Conservation (phyloP, 1,284 basidiomycete species). For the Mycosarcoma maydis region DNA sequence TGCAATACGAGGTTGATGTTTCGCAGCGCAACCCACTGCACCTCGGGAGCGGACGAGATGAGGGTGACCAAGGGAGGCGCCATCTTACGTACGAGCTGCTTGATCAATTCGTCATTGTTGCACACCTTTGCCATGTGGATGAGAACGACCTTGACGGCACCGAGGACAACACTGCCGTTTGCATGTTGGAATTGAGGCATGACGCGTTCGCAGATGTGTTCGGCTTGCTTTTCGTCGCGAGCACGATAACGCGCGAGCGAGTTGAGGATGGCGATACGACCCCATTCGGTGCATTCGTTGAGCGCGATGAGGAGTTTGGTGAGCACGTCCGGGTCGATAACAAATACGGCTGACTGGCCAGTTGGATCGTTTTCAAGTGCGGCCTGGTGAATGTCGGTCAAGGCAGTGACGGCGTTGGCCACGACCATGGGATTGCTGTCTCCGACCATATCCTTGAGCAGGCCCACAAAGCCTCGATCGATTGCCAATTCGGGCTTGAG, state of each 20-base stretch:
- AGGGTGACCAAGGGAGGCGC: slow-evolving; percentile 85
- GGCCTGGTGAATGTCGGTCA: slow-evolving; percentile 87
- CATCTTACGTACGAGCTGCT: slow-evolving; percentile 92
- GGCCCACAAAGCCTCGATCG: slow-evolving; percentile 92
- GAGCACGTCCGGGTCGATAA: slow-evolving; percentile 81
- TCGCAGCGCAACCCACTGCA: slow-evolving; percentile 96
- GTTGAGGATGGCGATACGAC: slow-evolving; percentile 88
- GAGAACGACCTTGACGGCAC: slow-evolving; percentile 97
- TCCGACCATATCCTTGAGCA: slow-evolving; percentile 83
- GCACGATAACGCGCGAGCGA: slow-evolving; percentile 85
- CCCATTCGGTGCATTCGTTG: slow-evolving; percentile 99
- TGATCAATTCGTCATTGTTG: slow-evolving; percentile 83
- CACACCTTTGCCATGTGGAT: slow-evolving; percentile 70
- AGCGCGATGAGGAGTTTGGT: slow-evolving; percentile 92
- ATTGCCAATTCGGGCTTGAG: slow-evolving; percentile 93
- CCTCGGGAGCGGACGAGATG: slow-evolving; percentile 73
- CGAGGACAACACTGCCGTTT: slow-evolving; percentile 92
- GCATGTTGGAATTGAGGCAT: slow-evolving; percentile 98
- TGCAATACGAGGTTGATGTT: slow-evolving; percentile 97
- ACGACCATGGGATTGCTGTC: slow-evolving; percentile 99
- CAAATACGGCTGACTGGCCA: slow-evolving; percentile 74
- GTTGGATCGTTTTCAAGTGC: slow-evolving; percentile 48
- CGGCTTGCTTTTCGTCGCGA: slow-evolving; percentile 85
- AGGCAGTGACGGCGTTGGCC: slow-evolving; percentile 89
- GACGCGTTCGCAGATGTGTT: slow-evolving; percentile 97